A percentile compares a stretch with the other conserved stretches of the same genome.
phyloP scores from a whole-genome alignment of 2,329 filamentous ascomycete genomes.

The Biscogniauxia sp. region DNA sequence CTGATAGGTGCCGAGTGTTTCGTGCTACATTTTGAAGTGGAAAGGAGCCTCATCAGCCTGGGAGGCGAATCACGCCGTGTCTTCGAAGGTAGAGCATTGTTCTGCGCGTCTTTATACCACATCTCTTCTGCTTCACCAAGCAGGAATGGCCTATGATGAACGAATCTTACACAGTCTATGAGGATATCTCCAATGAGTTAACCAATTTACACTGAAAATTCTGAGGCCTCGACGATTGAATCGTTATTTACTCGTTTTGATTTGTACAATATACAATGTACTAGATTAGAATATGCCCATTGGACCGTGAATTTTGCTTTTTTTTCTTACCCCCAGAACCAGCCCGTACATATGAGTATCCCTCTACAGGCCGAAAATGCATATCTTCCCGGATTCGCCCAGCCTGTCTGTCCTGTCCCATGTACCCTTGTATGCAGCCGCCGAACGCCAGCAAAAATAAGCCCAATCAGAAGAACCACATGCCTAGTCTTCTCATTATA shows the following conservation, averaged over 20 bases:
- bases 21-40: no score
- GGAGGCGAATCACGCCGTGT: no score
- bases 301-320: not conserved
- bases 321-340: not conserved
- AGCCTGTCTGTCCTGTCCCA: not conserved
- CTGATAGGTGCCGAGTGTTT: no score
- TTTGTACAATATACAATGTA: not conserved
- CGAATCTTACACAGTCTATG: constrained; percentile 29
- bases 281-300: not conserved
- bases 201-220: constrained; percentile 34
- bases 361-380: not conserved
- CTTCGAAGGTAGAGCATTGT: not conserved
- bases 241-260: not conserved
- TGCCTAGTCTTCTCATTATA: not conserved
- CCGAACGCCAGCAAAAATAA: not conserved
- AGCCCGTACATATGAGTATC: not conserved
- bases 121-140: not conserved
- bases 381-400: not conserved
- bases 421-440: not conserved
- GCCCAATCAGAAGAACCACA: not conserved
- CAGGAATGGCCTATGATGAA: constrained; percentile 30
- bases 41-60: no score
- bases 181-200: constrained; percentile 32
- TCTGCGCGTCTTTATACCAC: not conserved
- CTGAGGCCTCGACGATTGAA: constrained; percentile 26